phyloP scores from a whole-genome alignment of 1,139 yeast species.

The Yamadazyma membranifaciens region DNA sequence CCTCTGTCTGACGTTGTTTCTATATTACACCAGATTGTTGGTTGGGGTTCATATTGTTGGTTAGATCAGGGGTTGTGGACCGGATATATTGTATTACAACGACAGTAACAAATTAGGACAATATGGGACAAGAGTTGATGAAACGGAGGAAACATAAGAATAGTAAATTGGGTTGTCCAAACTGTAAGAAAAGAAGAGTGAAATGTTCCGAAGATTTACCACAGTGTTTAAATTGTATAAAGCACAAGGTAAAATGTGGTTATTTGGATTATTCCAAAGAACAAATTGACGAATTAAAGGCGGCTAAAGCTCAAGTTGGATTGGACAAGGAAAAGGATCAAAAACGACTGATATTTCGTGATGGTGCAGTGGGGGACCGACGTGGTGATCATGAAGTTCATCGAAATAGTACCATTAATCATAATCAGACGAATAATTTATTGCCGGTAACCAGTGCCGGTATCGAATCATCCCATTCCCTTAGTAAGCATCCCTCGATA shows the following conservation, averaged over 20 bases:
- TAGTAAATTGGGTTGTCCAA: slow-evolving; percentile 41
- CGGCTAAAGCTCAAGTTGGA: slow-evolving; percentile 2
- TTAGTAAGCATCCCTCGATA: no score
- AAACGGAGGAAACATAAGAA: slow-evolving; percentile 32
- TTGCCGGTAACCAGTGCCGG: no score
- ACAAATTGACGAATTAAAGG: slow-evolving; percentile 30
- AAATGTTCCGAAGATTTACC: slow-evolving; percentile 46
- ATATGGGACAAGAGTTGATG: slow-evolving; percentile 7
- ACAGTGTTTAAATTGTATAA: slow-evolving; percentile 39
- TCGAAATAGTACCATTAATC: not conserved
- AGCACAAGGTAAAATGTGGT: slow-evolving; percentile 42
- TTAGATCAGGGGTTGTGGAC: no score
- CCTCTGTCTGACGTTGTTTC: no score
- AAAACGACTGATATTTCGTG: not conserved
- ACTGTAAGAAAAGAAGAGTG: slow-evolving; percentile 44
- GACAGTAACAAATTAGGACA: no score
- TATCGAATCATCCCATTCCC: no score
- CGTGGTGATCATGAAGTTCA: no score
- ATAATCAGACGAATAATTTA: no score
- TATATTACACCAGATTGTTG: no score
- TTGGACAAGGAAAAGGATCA: slow-evolving; percentile 1
- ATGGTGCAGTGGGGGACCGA: no score
- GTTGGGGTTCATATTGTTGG: no score
- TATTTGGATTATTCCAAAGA: slow-evolving; percentile 37
- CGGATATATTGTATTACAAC: no score